Evolutionary conservation across 2,329 filamentous ascomycete genomes (phyloP), one percentile per base, ranked within the genome.

Genomic region (Phyllachora maydis): DNA sequence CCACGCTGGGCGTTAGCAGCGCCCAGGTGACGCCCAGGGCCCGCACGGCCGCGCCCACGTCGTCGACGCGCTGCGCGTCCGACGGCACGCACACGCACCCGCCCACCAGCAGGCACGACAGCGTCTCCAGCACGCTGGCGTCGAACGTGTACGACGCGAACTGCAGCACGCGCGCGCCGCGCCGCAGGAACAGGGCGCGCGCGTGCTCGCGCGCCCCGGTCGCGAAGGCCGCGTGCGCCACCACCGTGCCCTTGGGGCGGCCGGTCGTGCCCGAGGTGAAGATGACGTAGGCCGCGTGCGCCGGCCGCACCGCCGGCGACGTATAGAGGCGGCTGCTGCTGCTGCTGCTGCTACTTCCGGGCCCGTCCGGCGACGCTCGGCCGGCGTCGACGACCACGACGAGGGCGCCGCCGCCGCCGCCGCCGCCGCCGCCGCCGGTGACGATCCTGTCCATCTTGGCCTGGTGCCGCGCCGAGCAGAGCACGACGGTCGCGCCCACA

Each of bases 1-100:
- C 36, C 8, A 43, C 38, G 1, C 36, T 36, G 1, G 41, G 40
- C 3, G 41, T 44, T 3, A 43, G 28, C 6, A 37, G 30, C 1
- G 34, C 35, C 33, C 32, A 37, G 15, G 40, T 43, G 21, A 37
- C 33, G 6, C 30, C 26, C 31, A 36, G 32, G 13, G 29, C 22
- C 6, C 30, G 29, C 22, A 41, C 36, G 4, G 36, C 45, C 8
- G 37, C 41, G 4, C 40, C 33, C 3, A 54, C 30, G 26, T 50
- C 40, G 26, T 51, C 48, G 26, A 50, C 36, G 3, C 49, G 37
- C 15, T 49, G 39, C 10, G 45, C 39, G 12, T 54, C 49, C 1
- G 48, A 50, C 2, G 47, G 45, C 7, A 53, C 39, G 24, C 47
- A 50, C 4, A 51, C 39, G 23, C 43, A 47, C 2, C 19, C 11